Evolutionary conservation across 1,284 basidiomycete genomes (phyloP), one percentile per base, ranked within the genome.

Genomic region (Cryptococcus maquisensis): DNA sequence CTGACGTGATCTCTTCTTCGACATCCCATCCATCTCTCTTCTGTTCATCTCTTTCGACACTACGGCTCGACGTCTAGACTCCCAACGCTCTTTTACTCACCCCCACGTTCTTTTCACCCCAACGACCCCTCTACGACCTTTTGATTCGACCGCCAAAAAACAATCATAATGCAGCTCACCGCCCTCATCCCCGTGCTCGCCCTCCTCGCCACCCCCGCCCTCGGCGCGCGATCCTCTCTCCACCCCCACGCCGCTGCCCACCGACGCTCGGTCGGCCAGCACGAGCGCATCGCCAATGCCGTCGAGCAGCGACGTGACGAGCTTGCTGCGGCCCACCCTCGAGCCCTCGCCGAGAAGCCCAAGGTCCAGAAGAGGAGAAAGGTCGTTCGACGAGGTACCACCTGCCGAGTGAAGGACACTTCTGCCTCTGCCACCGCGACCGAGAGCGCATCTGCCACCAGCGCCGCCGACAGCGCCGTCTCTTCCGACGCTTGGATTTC

Each of bases 141-240:
- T 32, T 24, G 20, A n/a, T 20, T 36, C 26, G 16, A 26, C 32
- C 23, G 23, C 15, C 18, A 23, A 24, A 50, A 39, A 40, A 38
- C 49, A 41, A 21, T 38, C 57, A 62, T 50, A 21, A 66, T 67
- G 65, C 63, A 67, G 54, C 42, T 66, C 48, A 48, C 57, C 35
- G 52, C 61, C 21, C 60, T 71, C 37, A 36, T 67, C 48, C 58
- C 67, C 46, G 18, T 68, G 39, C 54, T 68, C 24, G 59, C 61
- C 47, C 59, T 66, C 18, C 53, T 67, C 43, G 52, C 54, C 44
- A 49, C 48, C 41, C 52, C 39, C 51, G 47, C 54, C 42, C 47
- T 61, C 40, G n/a, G n/a, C n/a, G 57, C 61, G 23, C 55, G 56
- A 20, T 54, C 54, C n/a, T 20, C 46, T 46, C 18, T 23, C 20